Evolutionary conservation across 768 basidiomycete species (phyloP).

Genomic region (Rhizopogon vulgaris): DNA sequence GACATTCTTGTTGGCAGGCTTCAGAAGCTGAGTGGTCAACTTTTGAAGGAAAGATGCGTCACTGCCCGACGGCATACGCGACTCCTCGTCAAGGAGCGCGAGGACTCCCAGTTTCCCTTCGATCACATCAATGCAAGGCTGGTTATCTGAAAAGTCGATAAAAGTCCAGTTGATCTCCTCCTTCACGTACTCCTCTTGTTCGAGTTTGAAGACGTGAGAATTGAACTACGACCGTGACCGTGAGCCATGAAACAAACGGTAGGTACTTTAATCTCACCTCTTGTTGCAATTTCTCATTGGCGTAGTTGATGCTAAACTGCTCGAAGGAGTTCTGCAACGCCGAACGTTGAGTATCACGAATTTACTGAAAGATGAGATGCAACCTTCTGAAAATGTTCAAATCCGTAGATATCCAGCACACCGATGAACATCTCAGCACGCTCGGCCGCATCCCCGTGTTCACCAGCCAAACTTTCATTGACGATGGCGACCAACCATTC

Average conservation of each 20-base stretch:
- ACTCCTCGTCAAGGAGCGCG: conserved; percentile 94
- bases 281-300: conserved; percentile 96
- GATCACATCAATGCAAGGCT: conserved; percentile 97
- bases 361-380: neutral
- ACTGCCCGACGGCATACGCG: conserved; percentile 88
- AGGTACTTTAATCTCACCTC: conserved; percentile 51
- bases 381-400: conserved; percentile 95
- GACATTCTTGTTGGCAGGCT: conserved; percentile 78
- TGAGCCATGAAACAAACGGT: conserved; percentile 12
- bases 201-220: conserved; percentile 97
- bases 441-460: conserved; percentile 84
- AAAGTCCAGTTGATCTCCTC: conserved; percentile 99
- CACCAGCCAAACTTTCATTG: conserved; percentile 95
- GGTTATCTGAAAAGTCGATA: conserved; percentile 98
- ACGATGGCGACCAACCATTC: conserved; percentile 98
- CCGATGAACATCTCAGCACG: conserved; percentile 98
- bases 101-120: conserved; percentile 96
- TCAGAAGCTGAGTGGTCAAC: conserved; percentile 76
- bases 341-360: conserved; percentile 3
- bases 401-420: conserved; percentile 96
- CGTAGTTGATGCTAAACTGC: conserved; percentile 99
- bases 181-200: conserved; percentile 98
- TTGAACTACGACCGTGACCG: conserved; percentile 64
- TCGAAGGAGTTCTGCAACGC: conserved; percentile 76
- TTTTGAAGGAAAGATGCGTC: conserved; percentile 93